Base-by-base conservation (phyloP, 164 flowering plant genomes). In the Malania oleifera region DNA sequence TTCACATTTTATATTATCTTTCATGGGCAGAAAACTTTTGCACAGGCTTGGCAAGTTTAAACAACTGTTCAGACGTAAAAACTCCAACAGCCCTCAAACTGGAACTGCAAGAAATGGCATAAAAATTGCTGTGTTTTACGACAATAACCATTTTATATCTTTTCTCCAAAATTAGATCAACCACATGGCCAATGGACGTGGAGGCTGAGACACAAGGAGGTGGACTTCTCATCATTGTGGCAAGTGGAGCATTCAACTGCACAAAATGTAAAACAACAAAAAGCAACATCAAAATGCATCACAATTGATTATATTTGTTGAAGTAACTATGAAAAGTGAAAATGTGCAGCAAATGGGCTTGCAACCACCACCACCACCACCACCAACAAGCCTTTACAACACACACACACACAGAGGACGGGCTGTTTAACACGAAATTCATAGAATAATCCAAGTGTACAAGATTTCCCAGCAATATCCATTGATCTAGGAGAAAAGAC, bases 181-280 rank as follows among this genome's bases (percentile, higher is more conserved):
- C 67, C 46, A 84, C 84, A 50, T 69, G 80, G 27, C 84, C 82
- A 31, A 77, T 70, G 1, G 89, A 77, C 48, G 85, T 78, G 24
- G 77, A 67, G 28, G 75, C 63, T 11, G 89, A 67, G 28, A 85
- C 82, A 20, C 59, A 77, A 19, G 93, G 91, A 63, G 89, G 81
- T 20, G 86, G 86, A 56, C 77, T 71, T 62, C 77, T 75, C 91
- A 85, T 84, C 77, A 84, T 72, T 20, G 67, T 56, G 14, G 72
- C 65, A 31, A 87, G 73, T 19, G 81, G 78, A 27, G 79, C 78
- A 61, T 83, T 66, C 75, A 87, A 57, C 95, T 87, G 82, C 52
- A 53, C 39, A 68, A 56, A 17, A 29, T 26, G 17, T 40, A 15
- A 19, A 37, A 15, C 23, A 39, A 44, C 14, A 35, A 35, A 37